A percentile compares a stretch with the other conserved stretches of the same genome.
phyloP scores from a whole-genome alignment of 208 protist species.

The Sergeia podlipaevii region DNA sequence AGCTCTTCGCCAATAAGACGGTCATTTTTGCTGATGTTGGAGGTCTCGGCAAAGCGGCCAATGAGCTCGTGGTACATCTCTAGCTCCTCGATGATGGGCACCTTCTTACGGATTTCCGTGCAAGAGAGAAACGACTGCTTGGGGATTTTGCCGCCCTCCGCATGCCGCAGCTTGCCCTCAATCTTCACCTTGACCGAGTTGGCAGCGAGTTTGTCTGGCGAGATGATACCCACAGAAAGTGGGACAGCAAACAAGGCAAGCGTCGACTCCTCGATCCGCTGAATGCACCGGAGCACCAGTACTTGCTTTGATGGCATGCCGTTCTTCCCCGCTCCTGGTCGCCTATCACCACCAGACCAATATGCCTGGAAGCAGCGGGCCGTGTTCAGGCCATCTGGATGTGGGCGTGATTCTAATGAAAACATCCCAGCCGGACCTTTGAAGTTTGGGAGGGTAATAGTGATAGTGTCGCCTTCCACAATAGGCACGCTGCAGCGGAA shows the following conservation, averaged over 20 bases:
- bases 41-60: slow-evolving; percentile 16
- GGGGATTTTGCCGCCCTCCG: slow-evolving; percentile 44
- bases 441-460: slow-evolving; percentile 64
- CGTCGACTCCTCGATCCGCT: slow-evolving; percentile 41
- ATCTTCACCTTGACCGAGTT: slow-evolving; percentile 83
- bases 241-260: slow-evolving; percentile 54
- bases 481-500: slow-evolving; percentile 65
- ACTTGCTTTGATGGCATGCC: slow-evolving; percentile 63
- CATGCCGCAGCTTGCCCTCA: slow-evolving; percentile 38
- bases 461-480: slow-evolving; percentile 52
- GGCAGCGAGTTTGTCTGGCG: slow-evolving; percentile 61
- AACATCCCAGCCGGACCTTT: slow-evolving; percentile 42
- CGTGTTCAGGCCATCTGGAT: slow-evolving; percentile 31
- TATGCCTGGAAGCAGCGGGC: slow-evolving; percentile 55
- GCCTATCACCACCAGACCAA: slow-evolving; percentile 62
- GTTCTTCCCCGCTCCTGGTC: slow-evolving; percentile 40
- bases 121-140: slow-evolving; percentile 59
- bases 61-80: slow-evolving; percentile 52
- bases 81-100: slow-evolving; percentile 71
- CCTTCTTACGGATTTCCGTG: slow-evolving; percentile 55
- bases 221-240: slow-evolving; percentile 35
- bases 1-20: slow-evolving; percentile 55
- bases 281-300: slow-evolving; percentile 57
- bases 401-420: slow-evolving; percentile 28
- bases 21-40: slow-evolving; percentile 35